A percentile compares a stretch with the other conserved stretches of the same genome.
phyloP scores from a whole-genome alignment of 257 asterid species.

The Solanum paucissectum region DNA sequence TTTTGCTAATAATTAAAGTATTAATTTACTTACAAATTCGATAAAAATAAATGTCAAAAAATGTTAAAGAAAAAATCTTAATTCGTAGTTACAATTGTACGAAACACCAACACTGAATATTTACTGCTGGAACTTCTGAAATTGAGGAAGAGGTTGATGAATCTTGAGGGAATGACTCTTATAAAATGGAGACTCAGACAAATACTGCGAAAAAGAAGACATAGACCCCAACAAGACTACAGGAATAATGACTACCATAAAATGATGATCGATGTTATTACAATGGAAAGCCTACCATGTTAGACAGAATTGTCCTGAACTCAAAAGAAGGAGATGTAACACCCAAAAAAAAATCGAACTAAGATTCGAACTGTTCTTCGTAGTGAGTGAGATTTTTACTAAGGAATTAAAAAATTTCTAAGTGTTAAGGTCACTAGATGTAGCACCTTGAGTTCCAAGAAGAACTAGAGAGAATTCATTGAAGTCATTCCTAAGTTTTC shows the following conservation, averaged over 20 bases:
- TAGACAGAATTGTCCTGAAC: background rate
- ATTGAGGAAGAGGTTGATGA: background rate
- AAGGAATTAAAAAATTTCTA: too few species aligned
- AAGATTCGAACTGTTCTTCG: too few species aligned
- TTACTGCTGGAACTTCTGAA: background rate
- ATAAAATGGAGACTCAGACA: background rate
- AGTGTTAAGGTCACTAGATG: too few species aligned
- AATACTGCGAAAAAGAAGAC: background rate
- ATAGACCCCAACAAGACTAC: background rate
- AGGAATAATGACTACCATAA: background rate
- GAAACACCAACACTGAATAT: background rate
- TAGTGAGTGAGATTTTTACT: too few species aligned
- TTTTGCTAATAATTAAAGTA: too few species aligned
- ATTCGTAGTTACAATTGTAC: too few species aligned
- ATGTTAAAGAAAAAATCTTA: background rate
- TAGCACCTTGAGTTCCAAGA: too few species aligned
- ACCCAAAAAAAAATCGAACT: too few species aligned
- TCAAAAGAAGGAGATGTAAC: too few species aligned
- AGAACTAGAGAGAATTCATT: too few species aligned
- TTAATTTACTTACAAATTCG: background rate
- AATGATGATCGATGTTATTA: too few species aligned
- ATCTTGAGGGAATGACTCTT: background rate
- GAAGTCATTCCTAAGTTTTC: too few species aligned
- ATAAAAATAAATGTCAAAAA: background rate
- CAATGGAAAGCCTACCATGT: background rate